Evolutionary conservation across 371 early-diverging fungal genomes (phyloP).

Genomic region (Basidiobolus meristosporus): DNA sequence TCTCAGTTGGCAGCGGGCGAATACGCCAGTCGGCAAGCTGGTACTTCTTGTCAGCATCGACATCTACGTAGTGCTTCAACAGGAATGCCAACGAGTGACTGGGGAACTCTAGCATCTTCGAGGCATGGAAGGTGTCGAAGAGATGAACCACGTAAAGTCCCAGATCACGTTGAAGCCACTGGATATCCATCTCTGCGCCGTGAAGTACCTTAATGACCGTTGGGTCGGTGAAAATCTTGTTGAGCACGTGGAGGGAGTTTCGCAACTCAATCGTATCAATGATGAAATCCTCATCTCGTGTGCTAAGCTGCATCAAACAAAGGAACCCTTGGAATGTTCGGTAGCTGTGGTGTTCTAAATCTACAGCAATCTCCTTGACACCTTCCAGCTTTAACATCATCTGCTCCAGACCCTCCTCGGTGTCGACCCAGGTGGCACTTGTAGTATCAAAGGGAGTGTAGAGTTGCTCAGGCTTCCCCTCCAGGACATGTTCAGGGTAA

Average conservation of each 20-base stretch:
- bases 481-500: slow-evolving; percentile 55
- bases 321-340: slow-evolving; percentile 87
- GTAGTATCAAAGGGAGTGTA: slow-evolving; percentile 38
- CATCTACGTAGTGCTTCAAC: slow-evolving; percentile 51
- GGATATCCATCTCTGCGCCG: slow-evolving; percentile 90
- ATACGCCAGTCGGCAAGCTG: slow-evolving; percentile 97
- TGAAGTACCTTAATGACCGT: slow-evolving; percentile 77
- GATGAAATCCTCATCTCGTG: slow-evolving; percentile 74
- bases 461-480: slow-evolving; percentile 24
- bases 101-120: slow-evolving; percentile 24
- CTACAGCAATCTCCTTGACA: slow-evolving; percentile 68
- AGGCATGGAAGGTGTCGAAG: slow-evolving; percentile 92
- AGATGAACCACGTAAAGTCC: slow-evolving; percentile 87
- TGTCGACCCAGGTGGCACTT: slow-evolving; percentile 46
- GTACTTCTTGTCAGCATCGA: slow-evolving; percentile 80
- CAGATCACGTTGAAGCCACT: slow-evolving; percentile 95
- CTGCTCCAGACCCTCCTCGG: slow-evolving; percentile 30
- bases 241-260: slow-evolving; percentile 47
- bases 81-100: slow-evolving; percentile 69
- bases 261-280: slow-evolving; percentile 83
- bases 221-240: slow-evolving; percentile 75
- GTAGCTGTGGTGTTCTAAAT: slow-evolving; percentile 88
- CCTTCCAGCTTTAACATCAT: slow-evolving; percentile 38
- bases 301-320: slow-evolving; percentile 87
- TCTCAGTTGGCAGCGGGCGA: slow-evolving; percentile 77